A percentile compares a stretch with the other conserved stretches of the same genome.
Evolutionary conservation across 805 yeast species (phyloP).

Genomic region (Sugiyamaella boreocaroliniensis): DNA sequence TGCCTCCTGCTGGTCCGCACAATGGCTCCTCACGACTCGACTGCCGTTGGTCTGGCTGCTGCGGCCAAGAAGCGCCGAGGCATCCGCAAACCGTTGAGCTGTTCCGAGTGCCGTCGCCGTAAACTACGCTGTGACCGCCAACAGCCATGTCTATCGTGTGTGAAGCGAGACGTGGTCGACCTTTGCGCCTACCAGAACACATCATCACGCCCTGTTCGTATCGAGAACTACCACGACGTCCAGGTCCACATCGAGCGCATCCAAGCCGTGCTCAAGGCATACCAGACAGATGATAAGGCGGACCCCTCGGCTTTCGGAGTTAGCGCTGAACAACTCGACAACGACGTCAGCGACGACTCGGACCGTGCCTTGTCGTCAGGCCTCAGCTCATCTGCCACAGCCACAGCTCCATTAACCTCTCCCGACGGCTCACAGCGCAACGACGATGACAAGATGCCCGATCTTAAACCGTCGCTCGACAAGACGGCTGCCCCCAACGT

Average conservation of each 20-base stretch:
- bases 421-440: neutral
- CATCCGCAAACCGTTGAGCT: constrained; percentile 9
- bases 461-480: neutral
- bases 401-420: neutral
- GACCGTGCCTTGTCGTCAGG: neutral
- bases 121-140: constrained; percentile 7
- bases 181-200: constrained; percentile 2
- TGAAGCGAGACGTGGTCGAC: constrained; percentile 1
- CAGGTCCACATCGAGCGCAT: constrained; percentile 3
- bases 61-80: constrained; percentile 10
- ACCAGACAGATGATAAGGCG: neutral
- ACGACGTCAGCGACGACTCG: neutral
- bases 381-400: neutral
- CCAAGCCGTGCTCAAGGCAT: neutral
- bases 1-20: no score
- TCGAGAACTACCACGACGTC: constrained; percentile 1
- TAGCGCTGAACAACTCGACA: neutral
- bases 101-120: constrained; percentile 11
- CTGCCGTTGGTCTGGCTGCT: neutral
- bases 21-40: neutral
- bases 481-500: neutral
- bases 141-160: constrained; percentile 7
- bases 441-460: neutral
- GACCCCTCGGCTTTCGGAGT: neutral
- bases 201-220: neutral